phyloP scores from a whole-genome alignment of 495 filamentous ascomycete species.

The Penicillium lividum region DNA sequence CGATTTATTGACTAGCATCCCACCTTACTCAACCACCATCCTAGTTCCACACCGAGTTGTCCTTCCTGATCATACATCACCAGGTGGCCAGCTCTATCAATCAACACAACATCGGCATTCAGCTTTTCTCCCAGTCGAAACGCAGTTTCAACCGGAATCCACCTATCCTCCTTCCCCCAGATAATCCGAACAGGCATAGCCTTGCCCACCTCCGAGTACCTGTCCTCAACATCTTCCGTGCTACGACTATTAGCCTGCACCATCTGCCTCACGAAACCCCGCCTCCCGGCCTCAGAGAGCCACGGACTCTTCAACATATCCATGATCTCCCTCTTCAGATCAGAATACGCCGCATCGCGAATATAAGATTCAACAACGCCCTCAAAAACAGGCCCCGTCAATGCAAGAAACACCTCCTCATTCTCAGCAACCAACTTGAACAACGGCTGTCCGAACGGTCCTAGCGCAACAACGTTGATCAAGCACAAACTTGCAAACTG shows the following conservation, averaged over 20 bases:
- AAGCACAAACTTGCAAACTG: constrained; percentile 33
- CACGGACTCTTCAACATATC: constrained; percentile 30
- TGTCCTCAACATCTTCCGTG: constrained; percentile 28
- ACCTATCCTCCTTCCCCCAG: constrained; percentile 38
- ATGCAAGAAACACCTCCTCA: constrained; percentile 24
- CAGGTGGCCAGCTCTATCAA: constrained; percentile 38
- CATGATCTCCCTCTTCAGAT: constrained; percentile 22
- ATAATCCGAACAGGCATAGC: constrained; percentile 32
- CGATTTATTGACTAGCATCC: too few relatives aligned
- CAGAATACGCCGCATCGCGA: constrained; percentile 24
- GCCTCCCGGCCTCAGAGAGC: constrained; percentile 25
- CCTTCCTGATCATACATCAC: constrained; percentile 37
- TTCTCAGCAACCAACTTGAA: constrained; percentile 36
- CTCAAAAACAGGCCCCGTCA: constrained; percentile 30
- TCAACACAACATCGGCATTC: constrained; percentile 25
- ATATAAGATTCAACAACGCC: constrained; percentile 35
- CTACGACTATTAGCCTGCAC: constrained; percentile 30
- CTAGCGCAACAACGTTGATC: constrained; percentile 36
- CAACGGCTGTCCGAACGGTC: constrained; percentile 33
- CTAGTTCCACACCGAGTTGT: constrained; percentile 29
- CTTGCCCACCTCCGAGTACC: constrained; percentile 27
- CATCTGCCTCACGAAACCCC: constrained; percentile 30
- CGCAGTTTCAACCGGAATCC: constrained; percentile 34
- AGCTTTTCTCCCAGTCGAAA: constrained; percentile 20
- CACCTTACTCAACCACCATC: background rate